Percentiles rank a stretch among this genome's conserved stretches.
These are phyloP conservation scores for Euphorbia tirucalli DNA, from an alignment of 345 rosid species.

Conservation along the genomic window DNA sequence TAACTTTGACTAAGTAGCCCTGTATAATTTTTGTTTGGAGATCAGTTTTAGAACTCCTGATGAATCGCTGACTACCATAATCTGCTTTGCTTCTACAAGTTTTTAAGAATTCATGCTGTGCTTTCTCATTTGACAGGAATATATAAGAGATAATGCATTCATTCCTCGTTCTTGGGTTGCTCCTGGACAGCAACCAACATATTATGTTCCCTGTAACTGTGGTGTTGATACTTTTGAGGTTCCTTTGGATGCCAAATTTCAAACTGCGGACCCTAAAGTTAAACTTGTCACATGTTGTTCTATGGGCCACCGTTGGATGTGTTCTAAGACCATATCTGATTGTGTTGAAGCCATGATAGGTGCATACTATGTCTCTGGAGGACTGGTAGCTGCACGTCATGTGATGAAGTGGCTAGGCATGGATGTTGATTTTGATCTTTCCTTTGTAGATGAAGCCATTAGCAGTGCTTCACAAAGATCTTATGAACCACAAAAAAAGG, in stretches of 20 bases:
- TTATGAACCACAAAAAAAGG: constrained; percentile 44
- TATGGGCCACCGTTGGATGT: constrained; percentile 83
- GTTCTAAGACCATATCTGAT: constrained; percentile 78
- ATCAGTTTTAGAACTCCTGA: neutral
- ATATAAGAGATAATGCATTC: constrained; percentile 70
- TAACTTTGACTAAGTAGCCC: neutral
- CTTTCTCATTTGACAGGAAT: constrained; percentile 47
- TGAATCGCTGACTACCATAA: neutral
- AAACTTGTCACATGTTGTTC: constrained; percentile 66
- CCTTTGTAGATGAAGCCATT: constrained; percentile 46
- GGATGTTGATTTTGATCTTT: constrained; percentile 47
- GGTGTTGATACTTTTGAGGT: constrained; percentile 63
- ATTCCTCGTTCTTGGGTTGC: constrained; percentile 92
- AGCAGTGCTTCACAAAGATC: constrained; percentile 41
- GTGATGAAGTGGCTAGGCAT: constrained; percentile 78
- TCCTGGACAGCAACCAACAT: constrained; percentile 66
- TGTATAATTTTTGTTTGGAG: neutral
- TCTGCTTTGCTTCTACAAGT: neutral
- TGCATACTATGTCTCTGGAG: constrained; percentile 70
- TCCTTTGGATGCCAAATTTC: constrained; percentile 60
- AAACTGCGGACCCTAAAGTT: constrained; percentile 43
- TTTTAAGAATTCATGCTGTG: neutral
- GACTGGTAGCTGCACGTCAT: constrained; percentile 59
- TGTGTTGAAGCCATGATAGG: constrained; percentile 87
- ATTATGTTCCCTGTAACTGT: constrained; percentile 60